These are phyloP conservation scores for Adansonia rubrostipa DNA, from an alignment of 441 rosid genomes.

Conservation along the genomic window DNA sequence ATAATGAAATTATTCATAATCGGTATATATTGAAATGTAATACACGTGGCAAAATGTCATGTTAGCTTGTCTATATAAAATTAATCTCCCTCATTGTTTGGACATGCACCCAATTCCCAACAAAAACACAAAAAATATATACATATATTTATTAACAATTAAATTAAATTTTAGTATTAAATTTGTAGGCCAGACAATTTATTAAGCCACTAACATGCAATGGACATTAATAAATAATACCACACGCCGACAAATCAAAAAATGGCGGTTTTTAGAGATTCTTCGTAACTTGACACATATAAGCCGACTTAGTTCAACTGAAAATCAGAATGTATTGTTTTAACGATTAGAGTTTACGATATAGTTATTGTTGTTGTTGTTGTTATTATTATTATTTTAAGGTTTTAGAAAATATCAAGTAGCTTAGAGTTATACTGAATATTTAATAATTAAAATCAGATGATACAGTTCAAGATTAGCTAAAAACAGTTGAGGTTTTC, in stretches of 20 bases:
- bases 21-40: constrained; percentile 41
- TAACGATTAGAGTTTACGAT: neutral
- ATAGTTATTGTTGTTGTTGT: too few species aligned
- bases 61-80: too few species aligned
- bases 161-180: neutral
- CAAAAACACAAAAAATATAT: neutral
- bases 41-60: constrained; percentile 39
- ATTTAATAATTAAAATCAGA: constrained; percentile 2
- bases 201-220: neutral
- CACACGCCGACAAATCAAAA: constrained; percentile 52
- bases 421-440: neutral
- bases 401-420: neutral
- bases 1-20: neutral
- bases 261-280: constrained; percentile 47
- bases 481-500: constrained; percentile 33
- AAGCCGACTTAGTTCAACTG: constrained; percentile 38
- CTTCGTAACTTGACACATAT: constrained; percentile 33
- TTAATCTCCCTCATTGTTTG: neutral
- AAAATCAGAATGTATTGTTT: neutral
- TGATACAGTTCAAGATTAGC: constrained; percentile 46
- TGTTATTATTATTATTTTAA: too few species aligned
- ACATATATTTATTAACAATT: too few species aligned
- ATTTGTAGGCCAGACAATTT: neutral
- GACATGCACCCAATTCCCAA: constrained; percentile 31
- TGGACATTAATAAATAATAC: neutral